A percentile compares a stretch with the other conserved stretches of the same genome.
Conservation (phyloP, 768 basidiomycete genomes). For the Imleria badia region DNA sequence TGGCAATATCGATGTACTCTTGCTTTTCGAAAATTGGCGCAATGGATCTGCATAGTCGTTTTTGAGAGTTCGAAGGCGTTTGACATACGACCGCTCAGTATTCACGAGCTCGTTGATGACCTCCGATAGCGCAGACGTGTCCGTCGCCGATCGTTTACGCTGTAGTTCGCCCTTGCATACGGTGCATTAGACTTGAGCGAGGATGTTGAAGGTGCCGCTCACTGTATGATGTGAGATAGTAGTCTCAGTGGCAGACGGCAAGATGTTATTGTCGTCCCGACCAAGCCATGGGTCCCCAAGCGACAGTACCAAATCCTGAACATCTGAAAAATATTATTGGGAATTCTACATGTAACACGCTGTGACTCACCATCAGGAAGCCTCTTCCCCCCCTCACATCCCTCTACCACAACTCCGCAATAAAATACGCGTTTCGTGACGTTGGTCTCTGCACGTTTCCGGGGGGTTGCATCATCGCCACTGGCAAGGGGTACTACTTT, state of each 20-base stretch:
- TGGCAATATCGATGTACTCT: slow-evolving; percentile 84
- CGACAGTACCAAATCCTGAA: slow-evolving; percentile 76
- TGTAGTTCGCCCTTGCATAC: slow-evolving; percentile 29
- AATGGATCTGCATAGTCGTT: slow-evolving; percentile 89
- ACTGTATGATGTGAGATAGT: slow-evolving; percentile 43
- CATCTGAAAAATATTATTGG: slow-evolving; percentile 46
- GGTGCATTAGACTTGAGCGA: slow-evolving; percentile 12
- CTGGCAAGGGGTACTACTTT: slow-evolving; percentile 72
- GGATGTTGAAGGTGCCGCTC: slow-evolving; percentile 27
- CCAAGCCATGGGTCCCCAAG: slow-evolving; percentile 66
- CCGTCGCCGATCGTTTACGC: slow-evolving; percentile 58
- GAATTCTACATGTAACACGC: neutral
- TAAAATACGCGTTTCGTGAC: slow-evolving; percentile 83
- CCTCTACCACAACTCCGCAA: slow-evolving; percentile 88
- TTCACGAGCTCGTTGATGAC: slow-evolving; percentile 84
- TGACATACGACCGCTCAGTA: slow-evolving; percentile 89
- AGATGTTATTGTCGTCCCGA: slow-evolving; percentile 48
- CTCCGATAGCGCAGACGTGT: slow-evolving; percentile 64
- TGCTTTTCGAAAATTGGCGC: slow-evolving; percentile 78
- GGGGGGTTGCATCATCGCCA: slow-evolving; percentile 57
- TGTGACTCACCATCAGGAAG: slow-evolving; percentile 59
- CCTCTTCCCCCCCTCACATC: slow-evolving; percentile 66
- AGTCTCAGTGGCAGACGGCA: slow-evolving; percentile 41
- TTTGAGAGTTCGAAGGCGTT: slow-evolving; percentile 79
- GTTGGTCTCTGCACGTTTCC: slow-evolving; percentile 37